phyloP scores from a whole-genome alignment of 2,329 filamentous ascomycete genomes.

The Pleurostoma richardsiae region DNA sequence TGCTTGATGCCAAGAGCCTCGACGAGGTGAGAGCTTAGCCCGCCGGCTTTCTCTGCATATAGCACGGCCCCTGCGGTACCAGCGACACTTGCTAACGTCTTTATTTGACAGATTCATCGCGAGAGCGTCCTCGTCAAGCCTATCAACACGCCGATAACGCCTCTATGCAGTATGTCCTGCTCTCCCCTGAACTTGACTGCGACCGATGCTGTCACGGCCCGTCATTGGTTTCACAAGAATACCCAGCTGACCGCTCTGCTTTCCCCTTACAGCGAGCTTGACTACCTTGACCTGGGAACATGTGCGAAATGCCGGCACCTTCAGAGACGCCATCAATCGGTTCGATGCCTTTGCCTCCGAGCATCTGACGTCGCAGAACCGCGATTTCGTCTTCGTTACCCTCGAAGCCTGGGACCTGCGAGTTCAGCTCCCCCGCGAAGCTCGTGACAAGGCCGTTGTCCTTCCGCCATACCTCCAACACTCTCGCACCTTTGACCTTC shows the following conservation, averaged over 20 bases:
- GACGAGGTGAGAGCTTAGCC: constrained; percentile 68
- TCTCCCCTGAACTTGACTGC: constrained; percentile 7
- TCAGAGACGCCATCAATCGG: constrained; percentile 91
- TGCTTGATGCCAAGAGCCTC: constrained; percentile 84
- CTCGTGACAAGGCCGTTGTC: constrained; percentile 95
- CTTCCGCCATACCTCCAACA: constrained; percentile 96
- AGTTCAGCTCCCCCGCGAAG: constrained; percentile 94
- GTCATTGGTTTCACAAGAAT: background rate
- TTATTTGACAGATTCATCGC: constrained; percentile 67
- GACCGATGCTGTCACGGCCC: background rate
- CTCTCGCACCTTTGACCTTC: constrained; percentile 92
- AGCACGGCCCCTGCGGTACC: too few species aligned
- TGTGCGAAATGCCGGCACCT: constrained; percentile 93
- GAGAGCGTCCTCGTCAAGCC: constrained; percentile 97
- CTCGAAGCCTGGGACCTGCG: constrained; percentile 98
- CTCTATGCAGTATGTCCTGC: constrained; percentile 84
- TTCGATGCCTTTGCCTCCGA: constrained; percentile 93
- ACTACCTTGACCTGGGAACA: constrained; percentile 99
- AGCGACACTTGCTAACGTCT: background rate
- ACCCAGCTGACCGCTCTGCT: background rate
- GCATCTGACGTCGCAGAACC: constrained; percentile 82
- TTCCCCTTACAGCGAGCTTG: constrained; percentile 66
- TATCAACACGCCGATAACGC: constrained; percentile 97
- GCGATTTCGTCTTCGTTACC: constrained; percentile 97
- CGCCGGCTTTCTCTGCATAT: background rate